A percentile compares a stretch with the other conserved stretches of the same genome.
Evolutionary conservation across 75 land plant species (phyloP).

Genomic region (Picea sitchensis): DNA sequence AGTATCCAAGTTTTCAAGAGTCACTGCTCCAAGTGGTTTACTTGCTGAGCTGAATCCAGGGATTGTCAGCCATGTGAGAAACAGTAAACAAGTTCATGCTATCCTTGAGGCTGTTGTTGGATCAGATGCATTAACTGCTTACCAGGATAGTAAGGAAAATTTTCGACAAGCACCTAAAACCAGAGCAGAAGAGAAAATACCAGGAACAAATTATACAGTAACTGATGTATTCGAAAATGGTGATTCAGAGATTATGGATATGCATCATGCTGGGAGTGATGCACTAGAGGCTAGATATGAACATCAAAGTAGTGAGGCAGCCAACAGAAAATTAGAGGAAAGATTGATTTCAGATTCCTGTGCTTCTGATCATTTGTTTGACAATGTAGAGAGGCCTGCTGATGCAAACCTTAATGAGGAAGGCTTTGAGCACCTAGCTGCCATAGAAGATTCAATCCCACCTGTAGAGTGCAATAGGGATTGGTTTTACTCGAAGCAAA

Average conservation of each 20-base stretch:
- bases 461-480: neutral
- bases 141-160: neutral
- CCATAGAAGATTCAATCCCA: neutral
- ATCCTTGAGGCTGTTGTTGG: conserved; percentile 62
- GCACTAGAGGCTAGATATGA: neutral
- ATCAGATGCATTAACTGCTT: conserved; percentile 18
- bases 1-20: conserved; percentile 52
- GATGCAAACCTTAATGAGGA: conserved; percentile 1
- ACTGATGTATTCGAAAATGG: neutral
- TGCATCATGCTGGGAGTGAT: neutral
- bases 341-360: conserved; percentile 6
- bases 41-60: conserved; percentile 77
- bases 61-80: conserved; percentile 76
- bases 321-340: conserved; percentile 2
- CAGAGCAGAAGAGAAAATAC: neutral
- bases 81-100: conserved; percentile 74
- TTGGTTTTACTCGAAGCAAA: neutral
- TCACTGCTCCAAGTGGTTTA: conserved; percentile 74
- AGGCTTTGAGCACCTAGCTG: conserved; percentile 1
- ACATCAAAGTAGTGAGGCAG: neutral
- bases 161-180: neutral
- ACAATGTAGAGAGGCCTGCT: neutral
- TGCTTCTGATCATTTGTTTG: neutral
- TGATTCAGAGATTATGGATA: conserved; percentile 10
- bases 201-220: neutral